phyloP scores from a whole-genome alignment of 345 rosid genomes.

The Pistacia integerrima region DNA sequence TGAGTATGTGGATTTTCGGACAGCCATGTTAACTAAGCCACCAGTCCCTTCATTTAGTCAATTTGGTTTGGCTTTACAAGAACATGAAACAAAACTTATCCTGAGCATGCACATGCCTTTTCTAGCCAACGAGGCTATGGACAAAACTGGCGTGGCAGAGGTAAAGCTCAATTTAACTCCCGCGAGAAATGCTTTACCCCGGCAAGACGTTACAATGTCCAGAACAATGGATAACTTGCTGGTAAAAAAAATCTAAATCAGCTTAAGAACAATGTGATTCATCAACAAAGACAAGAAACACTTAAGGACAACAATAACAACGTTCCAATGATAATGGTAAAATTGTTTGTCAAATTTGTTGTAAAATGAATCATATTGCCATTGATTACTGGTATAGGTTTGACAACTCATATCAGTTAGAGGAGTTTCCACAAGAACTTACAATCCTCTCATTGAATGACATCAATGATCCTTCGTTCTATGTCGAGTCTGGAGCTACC shows the following conservation, averaged over 20 bases:
- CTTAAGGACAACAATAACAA: neutral
- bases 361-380: neutral
- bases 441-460: neutral
- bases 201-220: neutral
- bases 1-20: neutral
- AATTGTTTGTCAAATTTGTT: constrained; percentile 9
- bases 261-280: too few species aligned
- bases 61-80: constrained; percentile 5
- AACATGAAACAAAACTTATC: neutral
- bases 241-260: too few species aligned
- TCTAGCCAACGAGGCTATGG: neutral
- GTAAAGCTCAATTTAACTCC: neutral
- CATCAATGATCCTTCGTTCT: neutral
- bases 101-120: neutral
- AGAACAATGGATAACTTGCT: too few species aligned
- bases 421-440: neutral
- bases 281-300: too few species aligned
- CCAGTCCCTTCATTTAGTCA: neutral
- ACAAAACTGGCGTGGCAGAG: neutral
- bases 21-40: neutral
- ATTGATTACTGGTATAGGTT: constrained; percentile 8
- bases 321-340: neutral
- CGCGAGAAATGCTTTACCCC: neutral
- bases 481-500: neutral
- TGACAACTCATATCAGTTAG: neutral